Conservation (phyloP, 805 yeast genomes). For the Cyberlindnera veronae region DNA sequence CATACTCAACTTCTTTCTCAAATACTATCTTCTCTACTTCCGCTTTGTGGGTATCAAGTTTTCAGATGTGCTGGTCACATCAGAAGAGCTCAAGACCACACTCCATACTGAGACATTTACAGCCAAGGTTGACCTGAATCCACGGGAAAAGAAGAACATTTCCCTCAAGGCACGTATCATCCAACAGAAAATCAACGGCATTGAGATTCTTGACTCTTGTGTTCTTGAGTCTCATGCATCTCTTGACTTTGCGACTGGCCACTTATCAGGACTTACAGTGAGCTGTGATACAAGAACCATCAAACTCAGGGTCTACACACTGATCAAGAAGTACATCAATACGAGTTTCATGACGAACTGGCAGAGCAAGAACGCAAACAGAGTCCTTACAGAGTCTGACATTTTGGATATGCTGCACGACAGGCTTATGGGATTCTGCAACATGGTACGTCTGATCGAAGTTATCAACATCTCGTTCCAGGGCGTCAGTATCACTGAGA, state of each 20-base stretch:
- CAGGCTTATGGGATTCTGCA: conserved; percentile 11
- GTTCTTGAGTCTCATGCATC: conserved; percentile 17
- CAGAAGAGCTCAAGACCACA: conserved; percentile 13
- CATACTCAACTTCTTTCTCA: conserved; percentile 6
- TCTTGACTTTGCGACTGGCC: conserved; percentile 20
- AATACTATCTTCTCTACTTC: conserved; percentile 22
- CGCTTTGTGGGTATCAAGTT: conserved; percentile 24
- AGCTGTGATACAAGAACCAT: conserved; percentile 20
- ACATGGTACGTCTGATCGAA: conserved; percentile 17
- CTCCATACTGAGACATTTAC: conserved; percentile 14
- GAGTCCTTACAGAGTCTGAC: conserved; percentile 9
- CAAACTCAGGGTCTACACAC: conserved; percentile 15
- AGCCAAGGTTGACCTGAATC: conserved; percentile 17
- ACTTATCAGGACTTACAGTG: conserved; percentile 16
- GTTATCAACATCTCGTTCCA: conserved; percentile 18
- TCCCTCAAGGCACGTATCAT: conserved; percentile 16
- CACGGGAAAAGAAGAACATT: conserved; percentile 6
- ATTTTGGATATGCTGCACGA: conserved; percentile 13
- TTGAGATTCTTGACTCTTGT: conserved; percentile 22
- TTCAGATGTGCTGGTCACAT: conserved; percentile 10
- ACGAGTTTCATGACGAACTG: neutral
- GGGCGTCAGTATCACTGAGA: conserved; percentile 16
- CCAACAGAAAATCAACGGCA: conserved; percentile 16
- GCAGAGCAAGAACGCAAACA: neutral
- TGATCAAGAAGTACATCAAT: conserved; percentile 9